Evolutionary conservation across 805 yeast genomes (phyloP).

Genomic region (Metschnikowia shivogae): DNA sequence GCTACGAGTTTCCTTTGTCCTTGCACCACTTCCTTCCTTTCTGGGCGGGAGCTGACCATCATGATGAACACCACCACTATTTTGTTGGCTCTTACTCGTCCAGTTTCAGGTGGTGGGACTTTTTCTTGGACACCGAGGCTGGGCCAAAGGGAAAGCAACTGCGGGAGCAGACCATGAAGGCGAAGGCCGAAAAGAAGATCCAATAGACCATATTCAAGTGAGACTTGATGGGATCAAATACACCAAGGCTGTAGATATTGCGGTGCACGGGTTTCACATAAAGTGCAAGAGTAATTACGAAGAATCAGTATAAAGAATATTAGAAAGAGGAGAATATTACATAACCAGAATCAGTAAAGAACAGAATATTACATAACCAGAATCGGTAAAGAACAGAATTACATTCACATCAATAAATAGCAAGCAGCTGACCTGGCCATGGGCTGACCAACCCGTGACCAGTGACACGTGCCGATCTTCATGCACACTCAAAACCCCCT

Average conservation of each 20-base stretch:
- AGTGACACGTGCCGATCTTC: too few relatives aligned
- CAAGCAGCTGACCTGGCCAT: too few relatives aligned
- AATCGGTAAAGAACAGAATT: neutral
- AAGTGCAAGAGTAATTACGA: neutral
- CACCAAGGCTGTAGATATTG: neutral
- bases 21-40: conserved; percentile 53
- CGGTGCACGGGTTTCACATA: neutral
- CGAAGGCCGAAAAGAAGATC: conserved; percentile 44
- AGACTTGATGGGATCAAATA: neutral
- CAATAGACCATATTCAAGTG: conserved; percentile 6
- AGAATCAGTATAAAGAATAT: too few relatives aligned
- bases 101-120: conserved; percentile 96
- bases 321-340: too few relatives aligned
- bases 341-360: too few relatives aligned
- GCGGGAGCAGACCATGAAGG: conserved; percentile 63
- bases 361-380: neutral
- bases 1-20: conserved; percentile 62
- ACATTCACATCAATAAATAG: too few relatives aligned
- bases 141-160: conserved; percentile 74
- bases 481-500: too few relatives aligned
- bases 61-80: conserved; percentile 57
- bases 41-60: conserved; percentile 67
- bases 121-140: conserved; percentile 79
- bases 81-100: conserved; percentile 94
- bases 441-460: too few relatives aligned